These are phyloP conservation scores for Tolypocladium tropicale DNA, from an alignment of 2,329 filamentous ascomycete species.

Conservation along the genomic window DNA sequence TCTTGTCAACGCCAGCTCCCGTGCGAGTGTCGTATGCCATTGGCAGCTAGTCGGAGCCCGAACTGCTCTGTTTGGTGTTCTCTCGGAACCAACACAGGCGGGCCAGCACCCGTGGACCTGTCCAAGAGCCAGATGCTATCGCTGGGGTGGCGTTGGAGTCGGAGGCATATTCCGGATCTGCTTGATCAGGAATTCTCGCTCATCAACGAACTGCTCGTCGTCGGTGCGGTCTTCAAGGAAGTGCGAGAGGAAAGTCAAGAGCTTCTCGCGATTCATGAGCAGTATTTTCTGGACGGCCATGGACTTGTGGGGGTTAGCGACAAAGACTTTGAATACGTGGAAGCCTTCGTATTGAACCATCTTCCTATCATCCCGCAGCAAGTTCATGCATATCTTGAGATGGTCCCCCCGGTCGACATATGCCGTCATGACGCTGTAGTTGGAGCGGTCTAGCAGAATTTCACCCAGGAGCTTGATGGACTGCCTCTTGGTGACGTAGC, in stretches of 20 bases:
- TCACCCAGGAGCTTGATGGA: conserved; percentile 96
- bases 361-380: conserved; percentile 87
- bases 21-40: neutral
- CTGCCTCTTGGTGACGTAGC: conserved; percentile 95
- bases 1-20: neutral
- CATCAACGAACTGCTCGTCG: conserved; percentile 96
- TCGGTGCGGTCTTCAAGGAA: conserved; percentile 94
- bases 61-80: neutral
- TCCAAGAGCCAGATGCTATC: conserved; percentile 15
- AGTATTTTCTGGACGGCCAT: conserved; percentile 89
- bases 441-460: conserved; percentile 85
- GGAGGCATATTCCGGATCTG: conserved; percentile 68
- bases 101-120: neutral
- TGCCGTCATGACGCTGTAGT: conserved; percentile 96
- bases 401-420: conserved; percentile 95
- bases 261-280: conserved; percentile 88
- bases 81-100: neutral
- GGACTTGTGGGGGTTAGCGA: conserved; percentile 98
- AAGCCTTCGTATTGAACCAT: conserved; percentile 99
- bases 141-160: conserved; percentile 42
- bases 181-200: conserved; percentile 93
- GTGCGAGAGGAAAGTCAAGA: conserved; percentile 78
- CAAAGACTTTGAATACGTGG: conserved; percentile 99
- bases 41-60: neutral
- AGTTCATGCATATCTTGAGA: conserved; percentile 96